Conservation (phyloP, 352 stramenopile genomes). For the Globisporangium orthogonon region DNA sequence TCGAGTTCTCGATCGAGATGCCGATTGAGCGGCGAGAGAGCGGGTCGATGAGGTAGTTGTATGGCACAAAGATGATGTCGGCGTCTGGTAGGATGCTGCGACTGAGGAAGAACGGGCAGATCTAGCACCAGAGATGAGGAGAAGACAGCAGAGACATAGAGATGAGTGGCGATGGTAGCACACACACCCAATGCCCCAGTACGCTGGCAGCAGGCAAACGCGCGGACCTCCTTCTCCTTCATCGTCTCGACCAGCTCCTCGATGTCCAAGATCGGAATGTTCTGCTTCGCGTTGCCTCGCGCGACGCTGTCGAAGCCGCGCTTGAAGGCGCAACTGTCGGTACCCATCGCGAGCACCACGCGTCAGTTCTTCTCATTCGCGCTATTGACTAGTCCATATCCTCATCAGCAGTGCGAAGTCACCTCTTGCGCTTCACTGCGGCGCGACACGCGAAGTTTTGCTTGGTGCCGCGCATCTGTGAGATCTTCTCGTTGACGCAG, state of each 20-base stretch:
- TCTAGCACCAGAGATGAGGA: constrained; percentile 25
- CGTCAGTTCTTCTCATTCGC: too few relatives aligned
- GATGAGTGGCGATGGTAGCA: too few relatives aligned
- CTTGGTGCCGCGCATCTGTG: constrained; percentile 69
- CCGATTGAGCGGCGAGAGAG: constrained; percentile 86
- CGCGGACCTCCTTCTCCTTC: constrained; percentile 61
- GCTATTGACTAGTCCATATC: too few relatives aligned
- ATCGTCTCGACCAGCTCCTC: constrained; percentile 94
- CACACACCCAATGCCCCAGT: not conserved
- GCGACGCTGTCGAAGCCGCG: constrained; percentile 63
- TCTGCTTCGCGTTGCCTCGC: constrained; percentile 38
- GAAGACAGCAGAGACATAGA: not conserved
- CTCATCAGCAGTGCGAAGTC: not conserved
- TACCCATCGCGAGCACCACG: not conserved
- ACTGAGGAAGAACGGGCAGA: constrained; percentile 98
- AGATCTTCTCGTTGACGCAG: constrained; percentile 94
- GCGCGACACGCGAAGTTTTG: constrained; percentile 86
- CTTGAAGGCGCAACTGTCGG: constrained; percentile 65
- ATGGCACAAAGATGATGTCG: constrained; percentile 97
- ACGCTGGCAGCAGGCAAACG: not conserved
- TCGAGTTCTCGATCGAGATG: constrained; percentile 93
- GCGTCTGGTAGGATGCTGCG: constrained; percentile 88
- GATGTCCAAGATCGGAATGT: constrained; percentile 95
- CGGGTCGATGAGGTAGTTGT: constrained; percentile 99
- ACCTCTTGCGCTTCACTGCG: constrained; percentile 88